Evolutionary conservation across 2,329 filamentous ascomycete genomes (phyloP), one percentile per base, ranked within the genome.

Genomic region (Xylariales sp.): DNA sequence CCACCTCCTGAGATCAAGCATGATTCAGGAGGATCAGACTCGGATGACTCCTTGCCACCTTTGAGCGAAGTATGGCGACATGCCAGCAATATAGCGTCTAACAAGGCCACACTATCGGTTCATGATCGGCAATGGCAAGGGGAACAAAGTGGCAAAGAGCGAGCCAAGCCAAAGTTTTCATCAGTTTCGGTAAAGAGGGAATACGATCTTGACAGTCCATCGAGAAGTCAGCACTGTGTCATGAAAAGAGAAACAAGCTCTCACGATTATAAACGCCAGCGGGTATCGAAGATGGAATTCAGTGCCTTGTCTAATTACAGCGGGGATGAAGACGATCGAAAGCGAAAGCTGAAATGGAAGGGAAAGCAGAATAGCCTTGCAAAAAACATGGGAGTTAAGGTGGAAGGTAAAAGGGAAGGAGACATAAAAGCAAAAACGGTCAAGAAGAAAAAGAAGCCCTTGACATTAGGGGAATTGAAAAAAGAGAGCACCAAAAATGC

Each of bases 391-490:
- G 8, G 28, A 30, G 8, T n/a, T 8, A 25, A 25, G 23, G 8
- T 25, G 23, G n/a, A n/a, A n/a, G n/a, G n/a, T n/a, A n/a, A n/a
- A 30, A 28, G 35, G n/a, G 20, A 31, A 31, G 25, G 27, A 4
- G 19, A 21, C 24, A 24, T 23, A 5, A 7, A 20, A 14, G 33
- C 41, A 35, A 27, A 42, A 50, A 40, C 44, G 37, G 18, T 12
- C 14, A 23, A 44, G 39, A 23, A 44, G 30, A 38, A 31, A 24
- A 14, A 24, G 4, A 44, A 41, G 5, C 15, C 30, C 6, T 30
- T 34, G 12, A 51, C 49, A 6, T 40, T 59, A 6, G 50, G 47
- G 5, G 47, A 48, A 4, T 43, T 56, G 16, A 56, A 54, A 23
- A 49, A 46, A 29, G 48, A 46, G 7, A 50, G 46, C 17, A 43